Evolutionary conservation across 805 yeast genomes (phyloP), one percentile per base, ranked within the genome.

Genomic region (Debaryomyces prosopidis): DNA sequence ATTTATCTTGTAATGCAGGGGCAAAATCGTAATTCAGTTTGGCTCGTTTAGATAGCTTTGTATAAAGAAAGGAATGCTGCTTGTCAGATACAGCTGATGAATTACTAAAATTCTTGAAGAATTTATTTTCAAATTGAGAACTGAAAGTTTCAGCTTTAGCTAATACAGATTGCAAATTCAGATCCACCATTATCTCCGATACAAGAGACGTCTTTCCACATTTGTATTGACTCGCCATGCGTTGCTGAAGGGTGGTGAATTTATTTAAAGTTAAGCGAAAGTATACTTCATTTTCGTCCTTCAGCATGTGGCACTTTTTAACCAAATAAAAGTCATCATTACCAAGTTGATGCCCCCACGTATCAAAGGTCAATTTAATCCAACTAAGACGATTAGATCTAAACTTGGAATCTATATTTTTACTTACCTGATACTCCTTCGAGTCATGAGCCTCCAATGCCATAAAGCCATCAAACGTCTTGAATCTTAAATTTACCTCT

Each of bases 381-480:
- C 72, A 68, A 11, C 33, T 12, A 3, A 57, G 36, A 2, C 26
- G 32, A 37, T 55, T 43, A 6, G 44, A 15, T 16, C 40, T 26
- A 27, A 68, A 45, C 4, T 47, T 48, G 11, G 42, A 31, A 36
- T 53, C 51, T 1, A 63, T 53, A 2, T 19, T 39, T 3, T 41
- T 43, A 5, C 43, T 33, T 6, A 46, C 40, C n/a, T 49, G 46
- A 38, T 38, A 57, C 8, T 46, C 45, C 11, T 46, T 26, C 1
- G 36, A 34, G 17, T 43, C 51, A 3, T 47, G 44, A 3, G 46
- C 39, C 39, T 57, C 52, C 10, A 59, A 27, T 1, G 69, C 66
- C 8, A 61, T 53, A 43, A 76, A 69, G 3, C 71, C 69, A 34
- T 71, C 70, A 47, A 67, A 67, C 0, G 78, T 65, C 2, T 66